phyloP scores from a whole-genome alignment of 2,329 filamentous ascomycete genomes.

The Fusarium oligoseptatum region DNA sequence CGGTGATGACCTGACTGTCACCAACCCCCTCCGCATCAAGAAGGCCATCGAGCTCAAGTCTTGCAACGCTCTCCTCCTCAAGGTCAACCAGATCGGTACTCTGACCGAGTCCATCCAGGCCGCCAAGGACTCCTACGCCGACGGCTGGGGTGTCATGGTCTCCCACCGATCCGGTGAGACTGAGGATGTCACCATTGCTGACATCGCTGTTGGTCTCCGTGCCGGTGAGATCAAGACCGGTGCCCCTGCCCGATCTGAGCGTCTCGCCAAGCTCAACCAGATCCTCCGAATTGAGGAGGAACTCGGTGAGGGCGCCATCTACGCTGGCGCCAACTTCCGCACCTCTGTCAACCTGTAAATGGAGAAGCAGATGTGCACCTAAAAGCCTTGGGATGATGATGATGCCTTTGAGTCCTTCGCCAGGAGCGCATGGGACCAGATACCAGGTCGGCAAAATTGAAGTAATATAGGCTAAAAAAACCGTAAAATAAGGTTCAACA shows the following conservation, averaged over 20 bases:
- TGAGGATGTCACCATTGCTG: slow-evolving; percentile 98
- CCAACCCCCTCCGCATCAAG: slow-evolving; percentile 99
- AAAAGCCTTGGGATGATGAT: slow-evolving; percentile 43
- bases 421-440: slow-evolving; percentile 40
- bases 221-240: slow-evolving; percentile 99
- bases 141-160: slow-evolving; percentile 99
- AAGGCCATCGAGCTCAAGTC: slow-evolving; percentile 99
- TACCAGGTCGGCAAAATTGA: slow-evolving; percentile 45
- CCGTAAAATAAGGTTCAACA: slow-evolving; percentile 44
- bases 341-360: slow-evolving; percentile 87
- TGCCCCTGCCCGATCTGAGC: slow-evolving; percentile 95
- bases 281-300: slow-evolving; percentile 99
- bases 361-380: slow-evolving; percentile 20
- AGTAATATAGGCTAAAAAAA: slow-evolving; percentile 48
- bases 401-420: slow-evolving; percentile 41
- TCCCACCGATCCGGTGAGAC: slow-evolving; percentile 99
- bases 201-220: slow-evolving; percentile 97
- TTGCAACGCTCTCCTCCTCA: slow-evolving; percentile 97
- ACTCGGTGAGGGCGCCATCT: slow-evolving; percentile 91
- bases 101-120: slow-evolving; percentile 99
- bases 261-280: slow-evolving; percentile 99
- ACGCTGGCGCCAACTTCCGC: slow-evolving; percentile 93
- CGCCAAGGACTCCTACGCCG: slow-evolving; percentile 97
- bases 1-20: slow-evolving; percentile 98
- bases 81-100: slow-evolving; percentile 99